Percentiles rank a stretch among this genome's conserved stretches.
These are phyloP conservation scores for Gossypium turneri DNA, from an alignment of 345 rosid species.

Conservation along the genomic window DNA sequence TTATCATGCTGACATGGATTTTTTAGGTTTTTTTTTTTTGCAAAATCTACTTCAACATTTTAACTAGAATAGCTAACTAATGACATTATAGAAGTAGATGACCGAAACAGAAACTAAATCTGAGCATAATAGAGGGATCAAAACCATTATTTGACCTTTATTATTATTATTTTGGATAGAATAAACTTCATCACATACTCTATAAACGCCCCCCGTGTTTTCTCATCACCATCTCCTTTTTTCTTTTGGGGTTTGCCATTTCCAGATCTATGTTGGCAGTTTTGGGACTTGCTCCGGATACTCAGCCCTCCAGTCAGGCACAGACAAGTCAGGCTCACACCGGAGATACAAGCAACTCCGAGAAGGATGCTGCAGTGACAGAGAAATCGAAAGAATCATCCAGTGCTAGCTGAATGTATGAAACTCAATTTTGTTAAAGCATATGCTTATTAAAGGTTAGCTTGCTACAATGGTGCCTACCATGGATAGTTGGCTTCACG, in stretches of 20 bases:
- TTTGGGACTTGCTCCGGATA: constrained; percentile 70
- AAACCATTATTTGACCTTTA: neutral
- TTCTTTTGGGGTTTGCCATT: constrained; percentile 13
- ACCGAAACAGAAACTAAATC: no score
- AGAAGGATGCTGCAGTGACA: constrained; percentile 34
- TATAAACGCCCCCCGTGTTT: neutral
- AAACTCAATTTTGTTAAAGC: neutral
- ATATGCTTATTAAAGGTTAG: neutral
- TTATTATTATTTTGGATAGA: neutral
- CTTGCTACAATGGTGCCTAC: neutral
- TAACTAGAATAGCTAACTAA: no score
- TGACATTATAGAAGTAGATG: no score
- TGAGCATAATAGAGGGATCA: no score
- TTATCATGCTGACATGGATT: no score
- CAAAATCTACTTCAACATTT: no score
- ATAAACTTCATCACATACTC: neutral
- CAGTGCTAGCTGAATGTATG: constrained; percentile 34
- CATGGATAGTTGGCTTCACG: neutral
- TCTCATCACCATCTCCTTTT: constrained; percentile 7
- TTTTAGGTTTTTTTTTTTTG: no score
- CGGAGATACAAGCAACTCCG: constrained; percentile 49
- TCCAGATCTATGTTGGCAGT: constrained; percentile 67
- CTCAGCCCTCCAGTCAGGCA: constrained; percentile 53
- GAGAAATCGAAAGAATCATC: constrained; percentile 61
- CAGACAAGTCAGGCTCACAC: constrained; percentile 51